These are phyloP conservation scores for Chaetomium globosum DNA, from an alignment of 2,329 filamentous ascomycete genomes.

Conservation along the genomic window DNA sequence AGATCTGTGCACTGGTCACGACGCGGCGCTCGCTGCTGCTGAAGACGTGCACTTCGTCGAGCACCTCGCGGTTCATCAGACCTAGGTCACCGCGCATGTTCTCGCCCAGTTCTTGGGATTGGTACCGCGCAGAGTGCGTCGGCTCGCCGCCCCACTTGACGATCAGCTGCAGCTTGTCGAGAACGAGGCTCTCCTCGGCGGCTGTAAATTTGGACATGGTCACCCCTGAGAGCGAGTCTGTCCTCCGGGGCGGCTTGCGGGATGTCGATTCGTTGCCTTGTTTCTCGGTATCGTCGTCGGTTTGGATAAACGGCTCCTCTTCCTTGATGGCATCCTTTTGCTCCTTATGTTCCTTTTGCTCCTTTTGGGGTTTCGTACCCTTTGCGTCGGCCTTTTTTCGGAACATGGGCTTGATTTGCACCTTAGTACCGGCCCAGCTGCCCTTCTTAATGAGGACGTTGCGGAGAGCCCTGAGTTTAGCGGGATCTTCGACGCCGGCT, in stretches of 20 bases:
- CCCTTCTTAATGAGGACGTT: conserved; percentile 92
- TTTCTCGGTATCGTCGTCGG: conserved; percentile 32
- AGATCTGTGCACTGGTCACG: conserved; percentile 95
- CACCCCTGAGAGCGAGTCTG: conserved; percentile 84
- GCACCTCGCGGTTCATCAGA: conserved; percentile 85
- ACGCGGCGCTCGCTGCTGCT: conserved; percentile 94
- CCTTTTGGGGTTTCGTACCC: conserved; percentile 47
- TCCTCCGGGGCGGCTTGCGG: conserved; percentile 61
- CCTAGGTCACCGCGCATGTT: conserved; percentile 95
- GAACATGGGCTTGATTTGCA: conserved; percentile 99
- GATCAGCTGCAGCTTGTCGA: conserved; percentile 95
- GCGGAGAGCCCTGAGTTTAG: conserved; percentile 81
- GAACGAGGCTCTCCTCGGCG: conserved; percentile 84
- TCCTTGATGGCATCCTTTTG: conserved; percentile 38
- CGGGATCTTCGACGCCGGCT: conserved; percentile 78
- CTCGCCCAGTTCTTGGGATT: conserved; percentile 89
- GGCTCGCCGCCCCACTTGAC: conserved; percentile 99
- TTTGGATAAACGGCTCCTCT: conserved; percentile 26
- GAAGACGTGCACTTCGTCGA: conserved; percentile 92
- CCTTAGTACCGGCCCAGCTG: conserved; percentile 91
- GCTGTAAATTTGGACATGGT: conserved; percentile 94
- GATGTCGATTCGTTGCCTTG: conserved; percentile 36
- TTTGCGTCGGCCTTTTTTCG: conserved; percentile 71
- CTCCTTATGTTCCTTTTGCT: conserved; percentile 37
- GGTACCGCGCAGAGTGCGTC: conserved; percentile 94